A percentile compares a stretch with the other conserved stretches of the same genome.
phyloP scores from a whole-genome alignment of 805 yeast species.

The Groenewaldozyma tartarivorans region DNA sequence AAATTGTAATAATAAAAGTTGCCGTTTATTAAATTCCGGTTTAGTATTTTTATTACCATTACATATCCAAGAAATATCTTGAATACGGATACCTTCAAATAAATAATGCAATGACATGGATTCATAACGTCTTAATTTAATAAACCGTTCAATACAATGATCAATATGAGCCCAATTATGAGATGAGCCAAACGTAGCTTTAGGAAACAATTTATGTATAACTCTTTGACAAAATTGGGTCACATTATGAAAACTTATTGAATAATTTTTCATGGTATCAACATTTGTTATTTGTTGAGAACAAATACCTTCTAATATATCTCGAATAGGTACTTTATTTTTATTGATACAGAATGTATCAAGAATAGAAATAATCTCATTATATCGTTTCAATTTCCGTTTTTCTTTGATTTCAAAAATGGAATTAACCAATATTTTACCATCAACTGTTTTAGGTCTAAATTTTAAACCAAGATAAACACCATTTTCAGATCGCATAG shows the following conservation, averaged over 20 bases:
- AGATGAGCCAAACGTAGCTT: constrained; percentile 41
- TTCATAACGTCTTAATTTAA: constrained; percentile 33
- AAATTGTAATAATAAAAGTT: constrained; percentile 32
- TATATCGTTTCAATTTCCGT: too few relatives aligned
- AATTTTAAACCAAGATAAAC: too few relatives aligned
- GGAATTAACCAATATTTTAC: too few relatives aligned
- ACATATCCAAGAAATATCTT: constrained; percentile 49
- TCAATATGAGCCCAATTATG: constrained; percentile 38
- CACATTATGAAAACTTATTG: constrained; percentile 6
- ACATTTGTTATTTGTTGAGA: too few relatives aligned
- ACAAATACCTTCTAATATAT: not conserved
- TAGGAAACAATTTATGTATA: constrained; percentile 42
- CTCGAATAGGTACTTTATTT: not conserved
- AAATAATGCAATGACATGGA: constrained; percentile 22
- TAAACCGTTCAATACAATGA: constrained; percentile 28
- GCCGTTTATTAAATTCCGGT: constrained; percentile 36
- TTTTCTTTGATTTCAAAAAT: too few relatives aligned
- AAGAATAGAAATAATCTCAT: too few relatives aligned
- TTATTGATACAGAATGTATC: not conserved
- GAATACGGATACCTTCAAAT: constrained; percentile 30
- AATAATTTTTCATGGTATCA: too few relatives aligned
- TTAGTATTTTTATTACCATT: constrained; percentile 24
- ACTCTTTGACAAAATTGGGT: constrained; percentile 18
- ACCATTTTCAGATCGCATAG: not conserved
- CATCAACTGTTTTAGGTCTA: too few relatives aligned